These are phyloP conservation scores for Xylariaceae sp. DNA, from an alignment of 2,329 filamentous ascomycete species.

Conservation along the genomic window DNA sequence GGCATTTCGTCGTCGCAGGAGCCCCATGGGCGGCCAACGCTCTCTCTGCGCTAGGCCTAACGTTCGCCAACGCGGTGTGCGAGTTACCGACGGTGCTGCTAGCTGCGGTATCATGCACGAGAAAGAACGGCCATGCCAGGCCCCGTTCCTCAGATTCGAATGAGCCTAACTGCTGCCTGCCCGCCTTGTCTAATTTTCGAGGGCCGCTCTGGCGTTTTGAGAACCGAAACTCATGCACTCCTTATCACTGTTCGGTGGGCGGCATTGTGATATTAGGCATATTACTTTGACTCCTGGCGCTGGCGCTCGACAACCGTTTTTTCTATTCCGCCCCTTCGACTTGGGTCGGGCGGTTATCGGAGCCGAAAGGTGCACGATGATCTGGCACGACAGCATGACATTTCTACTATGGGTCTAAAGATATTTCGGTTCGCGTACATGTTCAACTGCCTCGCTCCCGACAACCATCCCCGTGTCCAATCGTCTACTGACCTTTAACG, in stretches of 20 bases:
- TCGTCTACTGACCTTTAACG: not conserved
- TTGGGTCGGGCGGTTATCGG: not conserved
- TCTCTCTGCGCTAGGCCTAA: not conserved
- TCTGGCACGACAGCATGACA: not conserved
- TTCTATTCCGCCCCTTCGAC: no score
- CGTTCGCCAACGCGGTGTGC: not conserved
- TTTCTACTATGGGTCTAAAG: not conserved
- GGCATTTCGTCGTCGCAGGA: conserved; percentile 5
- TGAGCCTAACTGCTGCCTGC: not conserved
- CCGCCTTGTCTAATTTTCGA: not conserved
- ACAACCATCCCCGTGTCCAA: not conserved
- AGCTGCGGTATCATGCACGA: not conserved
- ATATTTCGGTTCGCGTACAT: not conserved
- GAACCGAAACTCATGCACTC: conserved; percentile 11
- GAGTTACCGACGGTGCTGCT: not conserved
- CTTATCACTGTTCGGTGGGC: not conserved
- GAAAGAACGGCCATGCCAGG: not conserved
- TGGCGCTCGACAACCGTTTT: no score
- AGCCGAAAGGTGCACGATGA: not conserved
- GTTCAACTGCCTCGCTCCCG: not conserved
- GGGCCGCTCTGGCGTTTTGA: conserved; percentile 17
- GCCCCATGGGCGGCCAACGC: not conserved
- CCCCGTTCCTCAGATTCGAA: not conserved
- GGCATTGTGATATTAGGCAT: not conserved
- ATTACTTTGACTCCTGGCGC: not conserved